These are phyloP conservation scores for Axilococcus clingmanii DNA, from an alignment of 139 green algal species.

Conservation along the genomic window DNA sequence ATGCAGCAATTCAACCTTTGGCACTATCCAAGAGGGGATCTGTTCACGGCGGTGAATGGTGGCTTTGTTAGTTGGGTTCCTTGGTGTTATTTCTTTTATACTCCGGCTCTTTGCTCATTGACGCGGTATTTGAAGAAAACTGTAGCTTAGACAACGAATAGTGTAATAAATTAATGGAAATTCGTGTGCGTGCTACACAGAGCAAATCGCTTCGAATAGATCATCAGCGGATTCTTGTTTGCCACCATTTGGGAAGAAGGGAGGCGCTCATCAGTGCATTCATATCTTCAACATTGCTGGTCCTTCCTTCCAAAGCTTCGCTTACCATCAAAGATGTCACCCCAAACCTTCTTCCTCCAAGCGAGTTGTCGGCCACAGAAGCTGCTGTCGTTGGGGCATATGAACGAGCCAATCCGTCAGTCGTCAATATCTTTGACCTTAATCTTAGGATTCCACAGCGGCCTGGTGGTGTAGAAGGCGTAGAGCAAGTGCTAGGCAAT, in stretches of 20 bases:
- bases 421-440: constrained; percentile 71
- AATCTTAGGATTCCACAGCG: constrained; percentile 40
- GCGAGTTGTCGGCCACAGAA: too few relatives aligned
- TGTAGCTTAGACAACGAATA: too few relatives aligned
- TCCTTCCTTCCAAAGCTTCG: too few relatives aligned
- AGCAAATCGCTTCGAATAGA: too few relatives aligned
- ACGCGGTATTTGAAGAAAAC: constrained; percentile 23
- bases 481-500: constrained; percentile 64
- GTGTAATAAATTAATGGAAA: too few relatives aligned
- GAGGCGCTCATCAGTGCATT: too few relatives aligned
- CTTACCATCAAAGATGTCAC: too few relatives aligned
- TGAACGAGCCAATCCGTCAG: constrained; percentile 33
- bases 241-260: too few relatives aligned
- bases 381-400: constrained; percentile 46
- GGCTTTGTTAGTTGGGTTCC: constrained; percentile 36
- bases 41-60: constrained; percentile 11
- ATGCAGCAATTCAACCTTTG: constrained; percentile 32
- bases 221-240: too few relatives aligned
- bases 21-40: constrained; percentile 42
- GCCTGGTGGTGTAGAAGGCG: constrained; percentile 3
- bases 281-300: too few relatives aligned
- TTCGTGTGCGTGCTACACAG: too few relatives aligned
- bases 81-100: constrained; percentile 47
- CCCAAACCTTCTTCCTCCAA: too few relatives aligned
- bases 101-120: constrained; percentile 26